Evolutionary conservation across 352 stramenopile genomes (phyloP).

Genomic region (Pseudoperonospora humuli): DNA sequence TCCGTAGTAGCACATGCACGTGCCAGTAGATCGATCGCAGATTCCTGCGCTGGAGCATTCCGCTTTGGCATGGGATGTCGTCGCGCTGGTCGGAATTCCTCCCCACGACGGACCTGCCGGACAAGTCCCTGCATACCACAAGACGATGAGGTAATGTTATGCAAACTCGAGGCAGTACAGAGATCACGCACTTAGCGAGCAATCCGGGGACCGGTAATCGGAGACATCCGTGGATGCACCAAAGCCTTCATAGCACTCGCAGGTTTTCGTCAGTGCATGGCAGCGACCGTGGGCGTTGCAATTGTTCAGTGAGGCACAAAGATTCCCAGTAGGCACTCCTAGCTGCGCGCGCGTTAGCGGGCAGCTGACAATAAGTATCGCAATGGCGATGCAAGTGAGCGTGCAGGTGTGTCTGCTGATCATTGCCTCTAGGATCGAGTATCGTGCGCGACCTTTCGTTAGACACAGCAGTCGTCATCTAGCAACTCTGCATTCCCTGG

Average conservation of each 20-base stretch:
- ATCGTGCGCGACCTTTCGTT: no score
- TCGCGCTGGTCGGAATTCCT: no score
- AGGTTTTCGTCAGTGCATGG: conserved; percentile 75
- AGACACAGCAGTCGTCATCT: neutral
- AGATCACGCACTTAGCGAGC: conserved; percentile 43
- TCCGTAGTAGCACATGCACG: conserved; percentile 52
- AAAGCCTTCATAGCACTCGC: conserved; percentile 86
- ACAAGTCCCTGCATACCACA: conserved; percentile 44
- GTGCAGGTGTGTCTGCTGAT: no score
- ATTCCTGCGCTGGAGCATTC: no score
- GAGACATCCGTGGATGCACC: conserved; percentile 81
- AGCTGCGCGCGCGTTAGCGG: conserved; percentile 25
- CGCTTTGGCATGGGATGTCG: no score
- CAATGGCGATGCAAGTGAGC: no score
- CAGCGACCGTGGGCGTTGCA: conserved; percentile 88
- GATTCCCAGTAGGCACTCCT: conserved; percentile 46
- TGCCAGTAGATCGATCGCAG: conserved; percentile 66
- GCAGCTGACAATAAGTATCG: no score
- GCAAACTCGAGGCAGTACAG: neutral
- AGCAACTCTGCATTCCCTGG: neutral
- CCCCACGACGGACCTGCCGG: no score
- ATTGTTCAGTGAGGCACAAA: no score
- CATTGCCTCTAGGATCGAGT: no score
- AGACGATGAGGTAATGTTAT: no score
- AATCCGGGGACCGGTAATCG: no score